Evolutionary conservation across 2,329 filamentous ascomycete species (phyloP).

Genomic region (Fusarium sp.): DNA sequence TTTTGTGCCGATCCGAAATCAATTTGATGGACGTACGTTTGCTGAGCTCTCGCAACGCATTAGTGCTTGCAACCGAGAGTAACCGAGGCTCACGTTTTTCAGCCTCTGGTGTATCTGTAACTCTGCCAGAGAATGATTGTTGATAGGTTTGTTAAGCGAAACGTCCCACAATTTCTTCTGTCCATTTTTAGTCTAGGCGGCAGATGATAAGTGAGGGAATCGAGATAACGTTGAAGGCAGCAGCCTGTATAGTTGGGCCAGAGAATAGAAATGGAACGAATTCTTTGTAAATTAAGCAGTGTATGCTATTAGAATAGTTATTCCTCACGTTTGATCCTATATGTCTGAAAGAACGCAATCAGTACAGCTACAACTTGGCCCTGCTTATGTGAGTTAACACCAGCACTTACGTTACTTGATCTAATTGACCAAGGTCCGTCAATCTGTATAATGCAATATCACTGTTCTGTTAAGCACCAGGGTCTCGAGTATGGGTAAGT

Average conservation of each 20-base stretch:
- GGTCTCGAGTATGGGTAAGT: background rate
- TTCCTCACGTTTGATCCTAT: too few species aligned
- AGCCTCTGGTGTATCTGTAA: too few species aligned
- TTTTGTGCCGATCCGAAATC: too few species aligned
- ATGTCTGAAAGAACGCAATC: too few species aligned
- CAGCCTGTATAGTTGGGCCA: fast-evolving
- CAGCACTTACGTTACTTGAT: background rate
- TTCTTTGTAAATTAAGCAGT: too few species aligned
- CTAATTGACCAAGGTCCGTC: fast-evolving
- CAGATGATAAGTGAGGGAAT: background rate
- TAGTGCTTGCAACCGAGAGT: background rate
- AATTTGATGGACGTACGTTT: too few species aligned
- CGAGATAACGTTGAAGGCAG: fast-evolving
- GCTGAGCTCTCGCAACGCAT: background rate
- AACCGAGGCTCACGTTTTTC: background rate
- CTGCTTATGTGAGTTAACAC: background rate
- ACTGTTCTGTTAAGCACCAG: fast-evolving
- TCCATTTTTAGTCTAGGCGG: background rate
- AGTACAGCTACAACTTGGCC: too few species aligned
- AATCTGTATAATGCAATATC: background rate
- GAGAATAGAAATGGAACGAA: too few species aligned
- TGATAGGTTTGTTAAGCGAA: background rate
- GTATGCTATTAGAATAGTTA: too few species aligned
- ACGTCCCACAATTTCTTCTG: background rate
- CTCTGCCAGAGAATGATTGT: fast-evolving